Percentiles rank a stretch among this genome's conserved stretches.
Evolutionary conservation across 176 grass and related monocot genomes (phyloP).

Genomic region (Neostapfia colusana): DNA sequence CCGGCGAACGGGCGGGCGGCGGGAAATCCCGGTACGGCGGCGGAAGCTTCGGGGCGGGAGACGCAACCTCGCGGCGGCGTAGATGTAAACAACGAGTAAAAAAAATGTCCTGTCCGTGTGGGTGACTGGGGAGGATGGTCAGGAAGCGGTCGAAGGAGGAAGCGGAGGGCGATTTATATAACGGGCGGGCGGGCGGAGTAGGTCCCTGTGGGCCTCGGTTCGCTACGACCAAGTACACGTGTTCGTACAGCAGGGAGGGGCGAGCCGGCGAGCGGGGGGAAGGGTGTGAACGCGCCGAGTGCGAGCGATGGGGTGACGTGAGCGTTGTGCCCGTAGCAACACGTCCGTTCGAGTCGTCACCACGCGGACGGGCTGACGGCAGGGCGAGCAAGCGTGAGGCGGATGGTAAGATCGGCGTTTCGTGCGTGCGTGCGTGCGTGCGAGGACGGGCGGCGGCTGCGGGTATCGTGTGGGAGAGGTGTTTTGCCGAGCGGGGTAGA

Average conservation of each 20-base stretch:
- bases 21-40: not conserved
- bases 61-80: not conserved
- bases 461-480: not conserved
- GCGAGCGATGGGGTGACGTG: conserved; percentile 7
- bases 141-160: not conserved
- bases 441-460: not conserved
- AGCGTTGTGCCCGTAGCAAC: not conserved
- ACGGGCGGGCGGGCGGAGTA: not conserved
- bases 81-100: conserved; percentile 9
- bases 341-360: not conserved
- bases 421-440: not conserved
- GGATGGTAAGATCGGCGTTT: not conserved
- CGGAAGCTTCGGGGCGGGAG: not conserved
- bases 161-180: conserved; percentile 38
- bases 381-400: not conserved
- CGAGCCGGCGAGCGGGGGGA: too few species aligned
- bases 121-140: not conserved
- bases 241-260: not conserved
- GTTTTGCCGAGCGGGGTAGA: not conserved
- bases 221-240: not conserved
- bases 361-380: not conserved
- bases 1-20: not conserved
- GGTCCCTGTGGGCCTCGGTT: not conserved
- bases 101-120: not conserved
- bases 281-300: not conserved